These are phyloP conservation scores for Coriolopsis trogii DNA, from an alignment of 1,284 basidiomycete species.

Conservation along the genomic window DNA sequence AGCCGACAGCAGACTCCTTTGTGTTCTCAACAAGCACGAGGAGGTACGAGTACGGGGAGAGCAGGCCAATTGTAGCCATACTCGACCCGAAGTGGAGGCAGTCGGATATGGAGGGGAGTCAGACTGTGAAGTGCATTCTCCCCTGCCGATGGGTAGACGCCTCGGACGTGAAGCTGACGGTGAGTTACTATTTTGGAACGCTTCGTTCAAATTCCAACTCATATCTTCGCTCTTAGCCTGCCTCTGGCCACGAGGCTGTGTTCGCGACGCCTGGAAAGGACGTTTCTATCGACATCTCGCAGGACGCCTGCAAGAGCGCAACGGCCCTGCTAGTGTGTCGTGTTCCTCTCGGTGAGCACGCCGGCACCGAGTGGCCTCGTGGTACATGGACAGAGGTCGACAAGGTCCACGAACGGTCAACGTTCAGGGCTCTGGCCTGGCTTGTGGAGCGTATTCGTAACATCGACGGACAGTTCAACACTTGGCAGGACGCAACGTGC, in stretches of 20 bases:
- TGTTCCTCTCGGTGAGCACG: constrained; percentile 68
- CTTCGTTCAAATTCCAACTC: too few relatives aligned
- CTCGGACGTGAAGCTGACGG: constrained; percentile 50
- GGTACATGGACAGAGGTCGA: constrained; percentile 81
- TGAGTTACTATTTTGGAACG: constrained; percentile 40
- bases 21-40: constrained; percentile 82
- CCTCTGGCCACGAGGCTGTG: constrained; percentile 57
- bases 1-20: constrained; percentile 72
- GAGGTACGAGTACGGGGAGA: constrained; percentile 80
- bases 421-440: constrained; percentile 85
- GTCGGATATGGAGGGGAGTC: constrained; percentile 49
- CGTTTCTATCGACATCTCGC: constrained; percentile 55
- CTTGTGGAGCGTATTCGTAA: constrained; percentile 81
- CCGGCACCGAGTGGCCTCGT: constrained; percentile 79
- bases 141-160: constrained; percentile 67
- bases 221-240: too few relatives aligned
- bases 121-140: constrained; percentile 58
- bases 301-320: constrained; percentile 71
- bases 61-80: constrained; percentile 73
- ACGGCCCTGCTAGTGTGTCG: constrained; percentile 79
- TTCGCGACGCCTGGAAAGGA: constrained; percentile 65
- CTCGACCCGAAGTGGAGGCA: constrained; percentile 81
- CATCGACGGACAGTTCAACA: constrained; percentile 63
- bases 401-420: constrained; percentile 80
- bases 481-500: constrained; percentile 57